Evolutionary conservation across 1,284 basidiomycete species (phyloP), one percentile per base, ranked within the genome.

Genomic region (Blastosporella zonata): DNA sequence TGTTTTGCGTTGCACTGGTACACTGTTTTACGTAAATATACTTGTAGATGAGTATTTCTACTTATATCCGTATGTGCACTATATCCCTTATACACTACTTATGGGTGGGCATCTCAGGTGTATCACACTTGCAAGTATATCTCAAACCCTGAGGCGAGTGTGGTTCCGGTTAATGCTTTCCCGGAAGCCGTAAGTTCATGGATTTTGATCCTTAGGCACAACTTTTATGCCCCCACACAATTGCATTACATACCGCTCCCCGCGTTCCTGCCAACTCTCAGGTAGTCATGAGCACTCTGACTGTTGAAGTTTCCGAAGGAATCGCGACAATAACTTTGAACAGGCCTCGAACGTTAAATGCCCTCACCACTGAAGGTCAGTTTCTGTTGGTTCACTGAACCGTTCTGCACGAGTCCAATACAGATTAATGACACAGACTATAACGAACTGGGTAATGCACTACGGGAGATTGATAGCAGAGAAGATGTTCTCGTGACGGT

Each of bases 261-360:
- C n/a, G n/a, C n/a, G n/a, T n/a, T n/a, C n/a, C n/a, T n/a, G n/a
- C n/a, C n/a, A n/a, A n/a, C n/a, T n/a, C n/a, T n/a, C n/a, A n/a
- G n/a, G n/a, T n/a, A 31, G 13, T 15, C 13, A 69, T 69, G 68
- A 73, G 72, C 55, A 69, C 70, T 18, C 62, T 82, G 22, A 69
- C 63, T 0, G 67, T 84, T 39, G 60, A 77, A 33, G 62, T 86
- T 44, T 72, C 72, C 10, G 69, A 78, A 46, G 70, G 75, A 15
- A 84, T 87, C 52, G 85, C 85, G 9, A 86, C 82, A 1, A 80
- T 87, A 51, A 83, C 82, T 1, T 69, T 87, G 43, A 79, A 83
- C 52, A 73, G 81, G 17, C 82, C 84, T 2, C 65, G 67, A 46
- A 69, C 73, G 4, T 63, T 84, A 36, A 87, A 87, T 58, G 81